Conservation (phyloP, 2,329 filamentous ascomycete species). For the Epichloe gansuensis region DNA sequence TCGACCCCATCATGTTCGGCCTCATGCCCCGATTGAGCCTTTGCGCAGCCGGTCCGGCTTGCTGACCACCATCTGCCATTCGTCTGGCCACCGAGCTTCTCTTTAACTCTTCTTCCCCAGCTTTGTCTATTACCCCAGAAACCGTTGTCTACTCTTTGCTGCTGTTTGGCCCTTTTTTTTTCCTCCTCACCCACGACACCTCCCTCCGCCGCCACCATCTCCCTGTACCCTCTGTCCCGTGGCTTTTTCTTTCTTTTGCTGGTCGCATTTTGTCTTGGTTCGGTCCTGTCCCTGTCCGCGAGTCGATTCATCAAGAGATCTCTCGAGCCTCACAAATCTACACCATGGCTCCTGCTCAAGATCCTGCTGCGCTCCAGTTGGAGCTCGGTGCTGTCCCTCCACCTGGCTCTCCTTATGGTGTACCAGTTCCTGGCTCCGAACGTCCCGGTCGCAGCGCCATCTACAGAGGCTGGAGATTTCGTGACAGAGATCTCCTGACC, state of each 20-base stretch:
- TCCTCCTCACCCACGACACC: background rate
- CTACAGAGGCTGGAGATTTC: conserved; percentile 74
- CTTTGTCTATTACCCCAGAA: background rate
- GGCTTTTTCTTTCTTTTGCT: background rate
- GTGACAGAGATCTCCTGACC: conserved; percentile 57
- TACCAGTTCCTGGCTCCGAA: conserved; percentile 65
- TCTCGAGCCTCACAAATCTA: background rate
- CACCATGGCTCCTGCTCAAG: conserved; percentile 22
- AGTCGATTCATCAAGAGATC: conserved; percentile 5
- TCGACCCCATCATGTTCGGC: background rate
- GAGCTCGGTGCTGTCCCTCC: conserved; percentile 53
- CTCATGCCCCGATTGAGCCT: conserved; percentile 7
- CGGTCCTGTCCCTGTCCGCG: background rate
- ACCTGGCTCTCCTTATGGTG: conserved; percentile 63
- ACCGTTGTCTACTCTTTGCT: background rate
- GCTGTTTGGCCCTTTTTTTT: conserved; percentile 1
- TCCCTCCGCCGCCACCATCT: background rate
- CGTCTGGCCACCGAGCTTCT: background rate
- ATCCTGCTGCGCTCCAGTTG: conserved; percentile 29
- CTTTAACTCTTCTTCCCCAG: background rate
- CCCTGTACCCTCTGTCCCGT: background rate
- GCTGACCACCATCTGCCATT: conserved; percentile 2
- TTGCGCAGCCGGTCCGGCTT: conserved; percentile 2
- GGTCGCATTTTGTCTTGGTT: background rate
- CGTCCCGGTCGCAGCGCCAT: conserved; percentile 58